Base-by-base conservation (phyloP, 352 stramenopile genomes). In the Peronospora destructor region DNA sequence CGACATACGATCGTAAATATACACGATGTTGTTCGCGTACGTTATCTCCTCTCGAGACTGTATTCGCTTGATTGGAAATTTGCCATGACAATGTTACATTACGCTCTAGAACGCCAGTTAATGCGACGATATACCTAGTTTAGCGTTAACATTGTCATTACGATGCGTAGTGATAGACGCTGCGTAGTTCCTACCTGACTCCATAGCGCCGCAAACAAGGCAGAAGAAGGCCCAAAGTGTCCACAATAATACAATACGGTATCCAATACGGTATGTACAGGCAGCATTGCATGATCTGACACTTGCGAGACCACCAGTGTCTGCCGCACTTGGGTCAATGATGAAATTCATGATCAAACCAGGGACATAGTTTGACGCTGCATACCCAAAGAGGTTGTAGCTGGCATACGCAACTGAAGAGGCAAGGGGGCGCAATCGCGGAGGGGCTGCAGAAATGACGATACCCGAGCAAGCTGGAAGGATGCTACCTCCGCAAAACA, bases 301-400 rank as follows among this genome's bases (percentile, higher is more conserved):
- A 36, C 39, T 65, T 21, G 37, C 61, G 2, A 57, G 33, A 35
- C 34, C 49, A 42, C 33, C 54, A 8, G 37, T 34, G 38, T 68
- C 66, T 9, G 40, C 62, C 30, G 62, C 59, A 17, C 55, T 59
- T 11, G 69, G 53, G 49, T 68, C 64, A 38, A 91, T 69, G 41
- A 91, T 85, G 45, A 88, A 67, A 60, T 85, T 83, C 80, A 91
- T 91, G 51, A 89, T 83, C 29, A 89, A 62, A 0, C 80, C 80
- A 16, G 80, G 80, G 40, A 91, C 63, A 68, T 91, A 91, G 64
- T 86, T 89, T n/a, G 77, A 89, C 7, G 77, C 66, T 38, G 79
- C 78, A 59, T 91, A 89, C 19, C 81, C 81, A n/a, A 91, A 76
- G n/a, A 91, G 59, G 49, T 91, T 91, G 64, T 90, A 91, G 51